Evolutionary conservation across 257 asterid genomes (phyloP), one percentile per base, ranked within the genome.

Genomic region (Jaltomata sinuosa): DNA sequence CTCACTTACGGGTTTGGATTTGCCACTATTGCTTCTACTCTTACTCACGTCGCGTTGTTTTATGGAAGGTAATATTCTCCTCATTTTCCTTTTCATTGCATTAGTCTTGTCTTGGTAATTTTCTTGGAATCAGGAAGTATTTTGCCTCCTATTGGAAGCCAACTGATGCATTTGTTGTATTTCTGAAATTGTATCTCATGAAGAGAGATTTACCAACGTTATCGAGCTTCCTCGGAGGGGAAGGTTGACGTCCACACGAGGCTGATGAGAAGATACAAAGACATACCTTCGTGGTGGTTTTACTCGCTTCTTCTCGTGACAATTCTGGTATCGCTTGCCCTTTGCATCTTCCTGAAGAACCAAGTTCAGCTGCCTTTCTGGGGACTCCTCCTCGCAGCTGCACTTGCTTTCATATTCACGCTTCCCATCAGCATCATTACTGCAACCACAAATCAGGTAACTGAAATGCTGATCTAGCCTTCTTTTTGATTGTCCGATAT

Each of bases 381-480:
- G 98, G 95, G 93, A 84, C 95, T 94, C 54, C 6, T 94, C 6
- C 54, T 88, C 21, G 94, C 98, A 2, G 91, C 94, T 42, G 62
- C 68, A 8, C 81, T 94, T 22, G 95, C 96, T 50, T 90, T 92
- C 52, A 1, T 83, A 1, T 92, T 94, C 81, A 94, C 96, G 0
- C 95, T 94, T 18, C 95, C 97, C 0, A 89, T 92, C 88, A 91
- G 94, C 87, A 94, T 92, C 83, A 94, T 94, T 52, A 91, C 95
- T 5, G 97, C 98, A 27, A 94, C 98, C 45, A 94, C 98, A 1
- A 94, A 94, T 84, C 96, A 92, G 93, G 97, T 93, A 81, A 80
- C 29, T n/a, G 19, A 14, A 45, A 27, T 14, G 59, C 38, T 25
- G 40, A 45, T 74, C 59, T 47, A 74, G 55, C 81, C 15, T 74